Conservation (phyloP, 2,329 filamentous ascomycete genomes). For the Ophiostoma tasmaniense region DNA sequence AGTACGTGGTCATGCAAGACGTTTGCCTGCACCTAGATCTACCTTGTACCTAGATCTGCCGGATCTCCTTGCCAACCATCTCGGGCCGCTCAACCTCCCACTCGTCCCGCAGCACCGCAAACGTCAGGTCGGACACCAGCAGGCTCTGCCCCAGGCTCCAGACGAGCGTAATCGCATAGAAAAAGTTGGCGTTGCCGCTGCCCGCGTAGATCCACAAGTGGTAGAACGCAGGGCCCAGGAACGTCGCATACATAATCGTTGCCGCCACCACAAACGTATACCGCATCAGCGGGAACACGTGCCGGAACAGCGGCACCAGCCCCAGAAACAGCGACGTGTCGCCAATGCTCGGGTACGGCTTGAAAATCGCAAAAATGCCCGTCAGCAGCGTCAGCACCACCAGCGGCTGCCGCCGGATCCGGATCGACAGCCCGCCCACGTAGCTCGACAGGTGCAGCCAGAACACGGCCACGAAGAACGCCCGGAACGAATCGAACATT, state of each 20-base stretch:
- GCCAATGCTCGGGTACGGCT: conserved; percentile 89
- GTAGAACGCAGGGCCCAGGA: conserved; percentile 91
- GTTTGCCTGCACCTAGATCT: background rate
- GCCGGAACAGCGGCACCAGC: conserved; percentile 76
- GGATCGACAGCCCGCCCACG: conserved; percentile 74
- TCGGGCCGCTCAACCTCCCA: conserved; percentile 89
- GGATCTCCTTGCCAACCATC: conserved; percentile 77
- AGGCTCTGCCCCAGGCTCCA: conserved; percentile 89
- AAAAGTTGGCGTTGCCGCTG: conserved; percentile 97
- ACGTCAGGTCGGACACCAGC: conserved; percentile 77
- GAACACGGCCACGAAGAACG: conserved; percentile 96
- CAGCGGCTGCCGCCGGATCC: conserved; percentile 75
- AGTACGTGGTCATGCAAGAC: background rate
- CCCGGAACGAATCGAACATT: conserved; percentile 96
- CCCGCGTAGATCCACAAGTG: conserved; percentile 97
- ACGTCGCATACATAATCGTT: conserved; percentile 75
- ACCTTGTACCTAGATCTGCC: conserved; percentile 54
- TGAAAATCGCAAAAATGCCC: conserved; percentile 90
- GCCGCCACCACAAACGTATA: conserved; percentile 84
- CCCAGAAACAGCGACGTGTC: conserved; percentile 82
- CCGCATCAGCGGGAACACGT: conserved; percentile 86
- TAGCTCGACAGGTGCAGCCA: conserved; percentile 93
- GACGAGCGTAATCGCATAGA: conserved; percentile 97
- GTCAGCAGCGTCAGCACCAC: conserved; percentile 77
- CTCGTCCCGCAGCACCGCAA: conserved; percentile 83